A percentile compares a stretch with the other conserved stretches of the same genome.
phyloP scores from a whole-genome alignment of 73 alveolate genomes.

The Paramecium tetraurelia region DNA sequence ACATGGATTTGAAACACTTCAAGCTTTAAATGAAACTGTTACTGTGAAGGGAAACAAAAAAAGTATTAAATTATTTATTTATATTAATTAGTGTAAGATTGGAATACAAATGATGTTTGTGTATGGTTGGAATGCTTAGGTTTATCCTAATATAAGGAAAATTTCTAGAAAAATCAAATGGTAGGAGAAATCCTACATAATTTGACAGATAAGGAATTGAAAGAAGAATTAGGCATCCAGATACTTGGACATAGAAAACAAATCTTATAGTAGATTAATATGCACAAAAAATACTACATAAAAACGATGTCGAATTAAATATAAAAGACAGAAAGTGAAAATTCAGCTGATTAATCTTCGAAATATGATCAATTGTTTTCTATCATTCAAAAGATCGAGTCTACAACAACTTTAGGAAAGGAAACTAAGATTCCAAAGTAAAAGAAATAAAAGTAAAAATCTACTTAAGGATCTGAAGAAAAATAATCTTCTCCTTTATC shows the following conservation, averaged over 20 bases:
- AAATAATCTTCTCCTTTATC: background rate
- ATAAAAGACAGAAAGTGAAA: background rate
- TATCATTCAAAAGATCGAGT: background rate
- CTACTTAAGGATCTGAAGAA: background rate
- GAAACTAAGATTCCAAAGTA: background rate
- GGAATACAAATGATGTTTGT: background rate
- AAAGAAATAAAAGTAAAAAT: background rate
- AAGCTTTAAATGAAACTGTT: background rate
- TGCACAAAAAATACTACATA: conserved; percentile 50
- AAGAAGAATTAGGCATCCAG: conserved; percentile 9
- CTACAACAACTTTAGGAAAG: background rate
- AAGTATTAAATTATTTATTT: background rate
- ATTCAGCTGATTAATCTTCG: background rate
- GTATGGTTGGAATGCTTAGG: background rate
- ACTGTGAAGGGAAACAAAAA: background rate
- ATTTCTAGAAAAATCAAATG: conserved; percentile 27
- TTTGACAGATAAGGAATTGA: conserved; percentile 49
- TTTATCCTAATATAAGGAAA: background rate
- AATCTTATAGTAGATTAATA: background rate
- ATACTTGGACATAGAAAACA: conserved; percentile 45
- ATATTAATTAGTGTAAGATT: background rate
- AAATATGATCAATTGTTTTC: background rate
- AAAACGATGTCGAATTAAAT: background rate
- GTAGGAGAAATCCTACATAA: conserved; percentile 29
- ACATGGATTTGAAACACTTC: background rate